Evolutionary conservation across 75 land plant species (phyloP), one percentile per base, ranked within the genome.

Genomic region (Selaginella tamariscina): DNA sequence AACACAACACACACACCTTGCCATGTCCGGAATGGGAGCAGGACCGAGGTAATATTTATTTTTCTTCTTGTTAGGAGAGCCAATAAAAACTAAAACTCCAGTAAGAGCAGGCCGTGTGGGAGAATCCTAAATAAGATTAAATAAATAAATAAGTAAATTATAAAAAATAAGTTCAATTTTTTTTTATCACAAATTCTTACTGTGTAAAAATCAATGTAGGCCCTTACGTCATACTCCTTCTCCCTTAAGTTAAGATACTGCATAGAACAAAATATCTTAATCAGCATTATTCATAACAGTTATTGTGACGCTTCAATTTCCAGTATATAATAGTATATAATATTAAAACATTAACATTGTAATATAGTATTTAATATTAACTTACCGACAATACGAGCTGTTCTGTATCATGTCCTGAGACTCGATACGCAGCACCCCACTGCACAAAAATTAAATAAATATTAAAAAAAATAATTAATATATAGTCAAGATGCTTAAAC

Each of bases 201-300:
- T 24, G 93, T 85, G 71, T 68, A 91, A 29, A 91, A 80, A 44
- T 91, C 97, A 29, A 88, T 54, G 68, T 80, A 88, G 27, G 79
- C 81, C 71, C 86, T 84, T 68, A 68, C 29, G 70, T 91, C 97
- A 74, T 91, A 91, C 72, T 88, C 86, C 63, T 86, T 84, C 73
- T 91, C 97, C 69, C 97, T 80, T 27, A 91, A 81, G 79, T 88
- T 88, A 60, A 91, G 71, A 80, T 88, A 67, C 97, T 91, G 82
- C 68, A 77, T 9, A 22, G 23, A 28, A 57, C 27, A 57, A 30
- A 24, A 59, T 59, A 9, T 18, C 64, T 23, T 15, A 23, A 23
- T 23, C 23, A 23, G n/a, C n/a, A n/a, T n/a, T n/a, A n/a, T n/a
- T n/a, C n/a, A n/a, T n/a, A n/a, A n/a, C n/a, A n/a, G n/a, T n/a